Base-by-base conservation (phyloP, 331 rosid species). In the Erythrophleum ivorense region DNA sequence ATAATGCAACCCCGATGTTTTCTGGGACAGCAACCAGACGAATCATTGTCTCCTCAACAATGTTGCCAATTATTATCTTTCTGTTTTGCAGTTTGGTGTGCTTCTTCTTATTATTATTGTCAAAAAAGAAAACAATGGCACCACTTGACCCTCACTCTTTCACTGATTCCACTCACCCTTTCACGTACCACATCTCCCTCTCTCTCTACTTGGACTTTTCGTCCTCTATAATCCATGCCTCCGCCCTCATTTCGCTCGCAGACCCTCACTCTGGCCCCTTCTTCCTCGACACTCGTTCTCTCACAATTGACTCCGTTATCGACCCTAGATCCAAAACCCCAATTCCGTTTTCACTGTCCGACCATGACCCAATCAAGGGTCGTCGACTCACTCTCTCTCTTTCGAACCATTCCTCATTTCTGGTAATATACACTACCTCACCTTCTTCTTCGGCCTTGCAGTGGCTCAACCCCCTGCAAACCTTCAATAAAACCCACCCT, bases 401-500 rank as follows among this genome's bases (percentile, higher is more conserved):
- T 70, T 70, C 91, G 15, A 70, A 77, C 75, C 91, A 87, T 49
- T 36, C 92, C 72, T 85, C 97, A 3, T 66, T 94, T 50, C 69
- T 88, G 3, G 24, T 96, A 71, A 3, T 53, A 3, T 96, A 52
- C 92, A 38, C 91, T 78, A 91, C 97, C 36, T 78, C 94, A 31
- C 97, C 97, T 12, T 81, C 94, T 7, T 86, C 98, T 38, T 92
- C 99, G 0, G 99, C 99, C 0, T 93, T 96, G 10, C 99, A 96
- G 46, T 93, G 99, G 99, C 92, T 96, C 0, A 63, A 83, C 0
- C 97, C 97, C 6, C 91, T 91, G 0, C 98, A 96, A 76, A 94
- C 99, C 8, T 91, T 88, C 81, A 88, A 88, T 86, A 91, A 94
- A 46, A 49, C 88, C 1, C 76, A 75, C 1, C 98, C 99, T 0